These are phyloP conservation scores for Suhomyces bribrorum DNA, from an alignment of 1,139 yeast genomes.

Conservation along the genomic window DNA sequence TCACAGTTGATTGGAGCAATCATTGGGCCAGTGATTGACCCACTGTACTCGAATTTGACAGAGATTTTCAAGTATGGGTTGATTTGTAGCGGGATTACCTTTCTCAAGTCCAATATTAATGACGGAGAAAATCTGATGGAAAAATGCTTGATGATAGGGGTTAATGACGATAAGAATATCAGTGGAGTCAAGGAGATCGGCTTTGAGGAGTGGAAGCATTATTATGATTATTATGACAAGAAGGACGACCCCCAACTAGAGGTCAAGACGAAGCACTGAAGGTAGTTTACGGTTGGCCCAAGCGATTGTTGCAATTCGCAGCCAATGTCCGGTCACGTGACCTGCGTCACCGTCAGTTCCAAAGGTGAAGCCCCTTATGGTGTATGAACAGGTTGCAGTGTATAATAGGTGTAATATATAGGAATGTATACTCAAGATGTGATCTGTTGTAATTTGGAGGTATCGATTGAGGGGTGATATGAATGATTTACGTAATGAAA, in stretches of 20 bases:
- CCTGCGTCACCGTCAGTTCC: no score
- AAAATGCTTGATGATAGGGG: constrained; percentile 42
- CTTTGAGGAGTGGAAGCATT: constrained; percentile 42
- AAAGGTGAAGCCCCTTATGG: no score
- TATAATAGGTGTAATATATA: no score
- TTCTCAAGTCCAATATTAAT: constrained; percentile 41
- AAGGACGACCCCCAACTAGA: constrained; percentile 14
- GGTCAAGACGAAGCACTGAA: constrained; percentile 3
- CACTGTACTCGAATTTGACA: constrained; percentile 54
- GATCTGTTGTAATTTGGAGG: no score
- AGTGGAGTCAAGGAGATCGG: constrained; percentile 46
- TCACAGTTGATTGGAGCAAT: constrained; percentile 49
- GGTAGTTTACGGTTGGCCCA: no score
- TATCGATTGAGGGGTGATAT: no score
- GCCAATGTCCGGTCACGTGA: no score
- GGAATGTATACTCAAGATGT: no score
- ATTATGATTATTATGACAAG: constrained; percentile 40
- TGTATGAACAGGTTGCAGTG: no score
- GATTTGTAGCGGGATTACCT: constrained; percentile 60
- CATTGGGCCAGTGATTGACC: constrained; percentile 59
- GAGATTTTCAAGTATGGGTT: constrained; percentile 60
- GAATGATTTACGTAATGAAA: no score
- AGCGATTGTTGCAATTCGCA: no score
- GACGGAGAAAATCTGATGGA: constrained; percentile 30
- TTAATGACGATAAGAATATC: constrained; percentile 38